phyloP scores from a whole-genome alignment of 345 rosid genomes.

The Ricinus communis region DNA sequence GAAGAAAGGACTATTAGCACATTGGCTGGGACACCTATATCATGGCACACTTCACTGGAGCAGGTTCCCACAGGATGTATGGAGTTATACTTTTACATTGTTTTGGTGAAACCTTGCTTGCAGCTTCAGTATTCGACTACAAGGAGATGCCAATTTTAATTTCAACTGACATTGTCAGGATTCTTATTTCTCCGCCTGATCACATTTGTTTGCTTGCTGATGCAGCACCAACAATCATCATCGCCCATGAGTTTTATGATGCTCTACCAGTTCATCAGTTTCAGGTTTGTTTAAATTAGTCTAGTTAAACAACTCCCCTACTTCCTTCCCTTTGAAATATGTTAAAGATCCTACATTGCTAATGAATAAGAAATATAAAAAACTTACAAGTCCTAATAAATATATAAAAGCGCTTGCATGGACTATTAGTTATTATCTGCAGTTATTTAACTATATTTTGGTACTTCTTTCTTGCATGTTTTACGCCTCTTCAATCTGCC shows the following conservation, averaged over 20 bases:
- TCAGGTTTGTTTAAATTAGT: constrained; percentile 56
- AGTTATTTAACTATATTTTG: not conserved
- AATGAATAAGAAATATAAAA: not conserved
- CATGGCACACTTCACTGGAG: constrained; percentile 78
- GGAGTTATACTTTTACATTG: constrained; percentile 27
- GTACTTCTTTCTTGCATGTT: not conserved
- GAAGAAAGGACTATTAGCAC: constrained; percentile 50
- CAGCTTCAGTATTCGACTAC: not conserved
- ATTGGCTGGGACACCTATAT: constrained; percentile 63
- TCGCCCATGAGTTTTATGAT: constrained; percentile 94
- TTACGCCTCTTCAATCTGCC: not conserved
- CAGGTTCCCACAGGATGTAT: constrained; percentile 86
- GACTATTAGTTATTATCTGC: not conserved
- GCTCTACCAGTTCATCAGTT: constrained; percentile 95
- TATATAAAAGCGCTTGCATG: not conserved
- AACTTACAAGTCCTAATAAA: not conserved
- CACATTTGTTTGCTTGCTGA: constrained; percentile 22
- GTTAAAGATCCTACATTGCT: too few relatives aligned
- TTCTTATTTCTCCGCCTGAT: constrained; percentile 10
- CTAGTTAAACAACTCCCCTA: not conserved
- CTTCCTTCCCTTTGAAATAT: too few relatives aligned
- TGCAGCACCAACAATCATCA: constrained; percentile 76
- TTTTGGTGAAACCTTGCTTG: constrained; percentile 10
- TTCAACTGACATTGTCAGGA: not conserved
- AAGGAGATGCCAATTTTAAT: not conserved